Evolutionary conservation across 495 filamentous ascomycete genomes (phyloP).

Genomic region (Aspergillus olivimuriae): DNA sequence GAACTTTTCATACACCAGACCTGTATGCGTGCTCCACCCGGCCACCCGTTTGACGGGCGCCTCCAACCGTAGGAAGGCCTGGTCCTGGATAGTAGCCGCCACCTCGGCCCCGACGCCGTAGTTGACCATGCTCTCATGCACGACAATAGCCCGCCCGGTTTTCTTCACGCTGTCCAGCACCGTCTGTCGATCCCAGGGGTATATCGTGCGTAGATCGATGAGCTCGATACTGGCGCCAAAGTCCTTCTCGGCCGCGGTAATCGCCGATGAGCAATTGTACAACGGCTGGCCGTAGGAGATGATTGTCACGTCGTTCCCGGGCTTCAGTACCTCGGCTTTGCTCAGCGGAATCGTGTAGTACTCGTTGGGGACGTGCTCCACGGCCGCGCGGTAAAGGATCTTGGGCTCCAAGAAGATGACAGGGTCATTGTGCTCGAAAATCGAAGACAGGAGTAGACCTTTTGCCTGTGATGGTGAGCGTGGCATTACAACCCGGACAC

Average conservation of each 20-base stretch:
- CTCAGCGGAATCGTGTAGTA: conserved; percentile 80
- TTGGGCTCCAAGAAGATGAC: conserved; percentile 98
- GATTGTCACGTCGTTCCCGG: conserved; percentile 77
- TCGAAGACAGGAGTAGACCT: conserved; percentile 71
- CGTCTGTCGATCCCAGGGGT: conserved; percentile 89
- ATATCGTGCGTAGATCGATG: conserved; percentile 86
- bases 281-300: conserved; percentile 90
- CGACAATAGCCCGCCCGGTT: conserved; percentile 85
- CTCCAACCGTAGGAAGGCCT: conserved; percentile 79
- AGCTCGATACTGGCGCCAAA: conserved; percentile 77
- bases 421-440: conserved; percentile 79
- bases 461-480: conserved; percentile 89
- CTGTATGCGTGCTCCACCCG: conserved; percentile 85
- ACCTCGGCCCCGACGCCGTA: conserved; percentile 92
- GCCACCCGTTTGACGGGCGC: conserved; percentile 90
- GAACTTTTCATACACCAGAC: conserved; percentile 77
- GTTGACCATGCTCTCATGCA: conserved; percentile 95
- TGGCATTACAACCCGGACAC: conserved; percentile 83
- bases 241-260: conserved; percentile 73
- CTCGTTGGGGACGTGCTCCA: conserved; percentile 85
- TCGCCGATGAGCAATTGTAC: conserved; percentile 78
- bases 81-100: conserved; percentile 84
- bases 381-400: conserved; percentile 86
- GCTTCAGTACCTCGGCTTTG: conserved; percentile 82
- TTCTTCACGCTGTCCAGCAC: conserved; percentile 80